Conservation (phyloP, 495 filamentous ascomycete genomes). For the Penicillium lividum region DNA sequence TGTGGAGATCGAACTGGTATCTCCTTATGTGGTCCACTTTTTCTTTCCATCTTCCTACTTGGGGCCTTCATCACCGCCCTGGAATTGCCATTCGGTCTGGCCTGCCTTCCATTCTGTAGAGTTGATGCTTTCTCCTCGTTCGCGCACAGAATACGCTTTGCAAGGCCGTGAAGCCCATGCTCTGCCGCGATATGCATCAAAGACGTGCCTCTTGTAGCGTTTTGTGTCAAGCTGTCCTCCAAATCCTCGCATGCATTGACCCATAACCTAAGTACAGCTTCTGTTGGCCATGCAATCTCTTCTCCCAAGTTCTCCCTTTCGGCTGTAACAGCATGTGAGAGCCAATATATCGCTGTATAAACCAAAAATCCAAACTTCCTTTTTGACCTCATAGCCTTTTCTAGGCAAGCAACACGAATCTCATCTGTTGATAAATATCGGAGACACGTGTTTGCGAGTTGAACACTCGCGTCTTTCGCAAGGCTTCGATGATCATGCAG, state of each 20-base stretch:
- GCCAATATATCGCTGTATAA: neutral
- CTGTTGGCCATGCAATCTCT: neutral
- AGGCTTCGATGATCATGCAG: neutral
- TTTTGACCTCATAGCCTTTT: neutral
- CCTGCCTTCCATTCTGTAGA: too few species aligned
- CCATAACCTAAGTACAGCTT: neutral
- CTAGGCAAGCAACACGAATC: neutral
- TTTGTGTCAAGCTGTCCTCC: neutral
- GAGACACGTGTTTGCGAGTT: neutral
- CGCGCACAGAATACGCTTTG: neutral
- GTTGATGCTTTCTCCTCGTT: too few species aligned
- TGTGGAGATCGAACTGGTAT: too few species aligned
- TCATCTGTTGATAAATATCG: neutral
- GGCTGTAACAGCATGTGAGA: neutral
- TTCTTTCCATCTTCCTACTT: too few species aligned
- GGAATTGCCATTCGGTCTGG: too few species aligned
- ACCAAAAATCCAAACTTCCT: neutral
- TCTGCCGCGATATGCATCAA: neutral
- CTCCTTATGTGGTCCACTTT: too few species aligned
- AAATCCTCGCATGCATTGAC: too few species aligned
- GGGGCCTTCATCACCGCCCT: too few species aligned
- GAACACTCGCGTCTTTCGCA: neutral
- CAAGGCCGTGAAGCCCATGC: neutral
- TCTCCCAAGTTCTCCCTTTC: neutral
- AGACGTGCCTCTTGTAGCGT: neutral